These are phyloP conservation scores for Pseudogymnoascus destructans DNA, from an alignment of 2,329 filamentous ascomycete genomes.

Conservation along the genomic window DNA sequence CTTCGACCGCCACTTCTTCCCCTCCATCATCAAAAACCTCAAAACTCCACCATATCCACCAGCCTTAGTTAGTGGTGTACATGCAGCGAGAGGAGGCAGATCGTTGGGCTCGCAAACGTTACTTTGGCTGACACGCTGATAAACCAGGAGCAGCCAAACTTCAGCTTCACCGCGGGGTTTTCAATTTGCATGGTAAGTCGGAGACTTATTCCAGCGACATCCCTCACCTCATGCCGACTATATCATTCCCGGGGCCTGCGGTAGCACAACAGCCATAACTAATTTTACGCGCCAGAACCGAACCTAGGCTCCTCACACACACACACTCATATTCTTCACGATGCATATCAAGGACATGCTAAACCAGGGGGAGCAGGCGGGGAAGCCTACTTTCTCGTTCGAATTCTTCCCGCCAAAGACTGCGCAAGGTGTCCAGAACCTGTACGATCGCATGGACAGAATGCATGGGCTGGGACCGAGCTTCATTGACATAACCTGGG, in stretches of 20 bases:
- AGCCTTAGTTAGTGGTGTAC: conserved; percentile 22
- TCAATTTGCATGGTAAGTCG: conserved; percentile 12
- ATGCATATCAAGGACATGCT: conserved; percentile 98
- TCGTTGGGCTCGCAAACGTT: conserved; percentile 34
- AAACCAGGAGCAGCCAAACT: conserved; percentile 18
- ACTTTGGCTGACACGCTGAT: conserved; percentile 28
- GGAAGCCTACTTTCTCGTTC: conserved; percentile 88
- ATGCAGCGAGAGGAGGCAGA: conserved; percentile 42
- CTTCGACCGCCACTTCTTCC: no score
- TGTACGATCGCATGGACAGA: conserved; percentile 98
- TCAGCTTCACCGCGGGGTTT: conserved; percentile 12
- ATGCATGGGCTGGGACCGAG: conserved; percentile 91
- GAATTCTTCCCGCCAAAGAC: conserved; percentile 99
- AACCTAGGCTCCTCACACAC: conserved; percentile 2
- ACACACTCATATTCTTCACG: conserved; percentile 27
- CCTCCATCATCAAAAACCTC: conserved; percentile 9
- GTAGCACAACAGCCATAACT: neutral
- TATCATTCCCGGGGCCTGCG: neutral
- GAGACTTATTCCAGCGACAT: neutral
- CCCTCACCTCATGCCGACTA: neutral
- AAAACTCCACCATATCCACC: conserved; percentile 1
- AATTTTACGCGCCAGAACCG: neutral
- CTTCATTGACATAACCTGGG: conserved; percentile 98
- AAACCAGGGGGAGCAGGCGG: conserved; percentile 62
- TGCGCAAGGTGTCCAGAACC: conserved; percentile 91